Base-by-base conservation (phyloP, 345 rosid genomes). In the Microcos paniculata region DNA sequence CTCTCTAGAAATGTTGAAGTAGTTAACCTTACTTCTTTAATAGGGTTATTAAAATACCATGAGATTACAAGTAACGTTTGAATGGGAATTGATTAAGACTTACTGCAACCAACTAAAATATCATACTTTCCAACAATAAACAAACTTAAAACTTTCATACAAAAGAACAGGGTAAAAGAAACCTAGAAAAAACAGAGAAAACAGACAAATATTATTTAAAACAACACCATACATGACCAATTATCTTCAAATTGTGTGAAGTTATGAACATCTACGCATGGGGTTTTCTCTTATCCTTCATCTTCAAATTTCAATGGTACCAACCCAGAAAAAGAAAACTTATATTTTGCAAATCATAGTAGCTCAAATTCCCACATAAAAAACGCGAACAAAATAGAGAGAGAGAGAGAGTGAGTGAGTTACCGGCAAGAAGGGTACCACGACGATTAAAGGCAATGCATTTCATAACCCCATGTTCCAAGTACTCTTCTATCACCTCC, bases 381-480 rank as follows among this genome's bases (percentile, higher is more conserved):
- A 35, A 35, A 35, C 0, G n/a, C 40, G 40, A 35, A 35, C 6
- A 58, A 65, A 12, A 48, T 4, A 49, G 16, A n/a, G 23, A 8
- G 16, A 42, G 26, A 38, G 14, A 42, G 15, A 16, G n/a, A 48
- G 42, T 46, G 56, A 68, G 23, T 8, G 70, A 69, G 46, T 26
- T 81, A 92, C 98, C 98, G 11, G 99, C 98, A 62, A 96, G 98
- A 80, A 96, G 98, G 67, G 97, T 91, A 0, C 98, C 99, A 42
- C 97, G 97, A 79, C 98, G 98, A 75, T 96, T 96, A 62, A 96
- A 96, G 77, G 99, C 97, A 48, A 96, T 85, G 65, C 99, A 96
- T 70, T 96, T 92, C 90, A 90, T 93, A 73, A 91, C 82, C 14
- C 98, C 99, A 84, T 96, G 95, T 58, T 96, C 97, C 86, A 96